These are phyloP conservation scores for Arctium lappa DNA, from an alignment of 129 eudicot species.

Conservation along the genomic window DNA sequence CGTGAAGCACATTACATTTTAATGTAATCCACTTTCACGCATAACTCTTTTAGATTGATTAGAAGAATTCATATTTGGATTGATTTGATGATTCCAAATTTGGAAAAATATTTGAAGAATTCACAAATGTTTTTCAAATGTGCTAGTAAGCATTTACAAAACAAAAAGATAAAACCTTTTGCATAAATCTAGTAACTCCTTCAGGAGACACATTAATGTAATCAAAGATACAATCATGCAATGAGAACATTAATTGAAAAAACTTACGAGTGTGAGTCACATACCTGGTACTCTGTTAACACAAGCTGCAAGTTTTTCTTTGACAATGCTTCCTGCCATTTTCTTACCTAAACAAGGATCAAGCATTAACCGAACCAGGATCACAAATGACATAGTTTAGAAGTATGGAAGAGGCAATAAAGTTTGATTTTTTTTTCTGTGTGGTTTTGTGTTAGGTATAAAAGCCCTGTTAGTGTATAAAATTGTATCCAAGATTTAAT, in stretches of 20 bases:
- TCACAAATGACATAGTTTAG: background rate
- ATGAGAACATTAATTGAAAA: background rate
- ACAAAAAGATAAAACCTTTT: background rate
- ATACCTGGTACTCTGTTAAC: constrained; percentile 16
- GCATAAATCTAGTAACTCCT: background rate
- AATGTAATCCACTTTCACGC: no score
- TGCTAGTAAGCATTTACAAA: background rate
- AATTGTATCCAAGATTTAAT: no score
- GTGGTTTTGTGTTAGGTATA: no score
- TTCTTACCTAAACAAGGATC: constrained; percentile 66
- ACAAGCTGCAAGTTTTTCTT: constrained; percentile 94
- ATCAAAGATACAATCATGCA: background rate
- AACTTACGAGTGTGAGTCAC: constrained; percentile 30
- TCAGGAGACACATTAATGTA: no score
- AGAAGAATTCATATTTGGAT: no score
- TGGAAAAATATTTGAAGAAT: no score
- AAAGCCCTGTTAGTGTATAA: no score
- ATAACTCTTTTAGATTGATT: no score
- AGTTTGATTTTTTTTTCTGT: no score
- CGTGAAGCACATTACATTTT: no score
- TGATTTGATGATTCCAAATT: no score
- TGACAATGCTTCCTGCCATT: constrained; percentile 86
- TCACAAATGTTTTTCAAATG: background rate
- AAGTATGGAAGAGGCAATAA: no score
- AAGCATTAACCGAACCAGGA: background rate